A percentile compares a stretch with the other conserved stretches of the same genome.
phyloP scores from a whole-genome alignment of 495 filamentous ascomycete species.

The Podospora pseudoanserina region DNA sequence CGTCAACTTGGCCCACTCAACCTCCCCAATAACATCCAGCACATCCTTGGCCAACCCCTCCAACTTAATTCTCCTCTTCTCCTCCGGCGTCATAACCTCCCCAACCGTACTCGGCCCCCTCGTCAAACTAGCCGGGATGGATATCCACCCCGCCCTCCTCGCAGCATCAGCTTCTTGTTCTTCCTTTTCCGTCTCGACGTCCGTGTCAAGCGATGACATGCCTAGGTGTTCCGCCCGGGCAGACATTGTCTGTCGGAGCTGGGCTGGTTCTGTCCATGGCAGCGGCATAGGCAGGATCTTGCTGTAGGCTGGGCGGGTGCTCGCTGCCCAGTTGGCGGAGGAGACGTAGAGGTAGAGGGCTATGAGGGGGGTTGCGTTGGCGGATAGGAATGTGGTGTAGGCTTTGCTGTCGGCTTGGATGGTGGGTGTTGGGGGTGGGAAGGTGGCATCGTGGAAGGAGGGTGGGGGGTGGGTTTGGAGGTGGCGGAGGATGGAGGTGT shows the following conservation, averaged over 20 bases:
- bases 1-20: conserved; percentile 49
- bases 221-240: conserved; percentile 69
- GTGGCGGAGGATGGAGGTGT: conserved; percentile 69
- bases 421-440: conserved; percentile 55
- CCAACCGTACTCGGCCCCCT: conserved; percentile 24
- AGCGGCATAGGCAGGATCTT: conserved; percentile 74
- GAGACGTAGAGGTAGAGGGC: conserved; percentile 86
- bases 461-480: conserved; percentile 49
- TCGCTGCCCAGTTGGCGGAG: conserved; percentile 70
- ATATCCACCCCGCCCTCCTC: conserved; percentile 31
- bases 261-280: conserved; percentile 72
- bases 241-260: conserved; percentile 63
- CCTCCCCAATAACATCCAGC: conserved; percentile 62
- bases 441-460: conserved; percentile 55
- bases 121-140: conserved; percentile 27
- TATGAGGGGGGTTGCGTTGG: conserved; percentile 62
- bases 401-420: conserved; percentile 68
- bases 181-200: conserved; percentile 32
- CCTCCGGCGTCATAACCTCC: conserved; percentile 43
- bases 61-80: conserved; percentile 60
- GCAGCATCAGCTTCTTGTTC: conserved; percentile 29
- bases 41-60: conserved; percentile 64
- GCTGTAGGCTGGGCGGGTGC: conserved; percentile 73
- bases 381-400: conserved; percentile 62
- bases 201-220: conserved; percentile 50